Evolutionary conservation across 495 filamentous ascomycete species (phyloP).

Genomic region (Cairneyella variabilis): DNA sequence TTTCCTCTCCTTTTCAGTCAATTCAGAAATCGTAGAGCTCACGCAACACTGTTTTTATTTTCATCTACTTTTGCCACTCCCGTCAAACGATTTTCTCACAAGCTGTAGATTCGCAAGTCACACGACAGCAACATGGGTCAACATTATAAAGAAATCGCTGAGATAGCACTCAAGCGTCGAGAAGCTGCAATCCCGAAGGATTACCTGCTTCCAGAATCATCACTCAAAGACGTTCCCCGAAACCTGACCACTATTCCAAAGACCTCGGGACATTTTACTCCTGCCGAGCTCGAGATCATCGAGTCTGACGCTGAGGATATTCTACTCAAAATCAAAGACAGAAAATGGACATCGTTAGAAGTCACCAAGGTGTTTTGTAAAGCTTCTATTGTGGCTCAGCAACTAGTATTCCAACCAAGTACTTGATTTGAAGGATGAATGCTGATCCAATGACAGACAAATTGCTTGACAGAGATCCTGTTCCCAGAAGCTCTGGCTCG

Average conservation of each 20-base stretch:
- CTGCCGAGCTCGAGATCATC: constrained; percentile 54
- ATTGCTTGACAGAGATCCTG: constrained; percentile 56
- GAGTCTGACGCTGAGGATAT: constrained; percentile 52
- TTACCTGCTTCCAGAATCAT: constrained; percentile 19
- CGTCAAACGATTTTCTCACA: too few relatives aligned
- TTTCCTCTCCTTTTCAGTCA: background rate
- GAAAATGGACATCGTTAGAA: constrained; percentile 47
- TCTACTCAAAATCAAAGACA: constrained; percentile 40
- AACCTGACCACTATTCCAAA: constrained; percentile 24
- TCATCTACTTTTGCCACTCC: background rate
- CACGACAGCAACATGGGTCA: constrained; percentile 19
- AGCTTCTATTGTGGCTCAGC: constrained; percentile 30
- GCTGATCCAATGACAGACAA: constrained; percentile 39
- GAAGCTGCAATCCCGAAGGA: constrained; percentile 26
- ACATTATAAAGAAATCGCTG: constrained; percentile 26
- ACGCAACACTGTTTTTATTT: background rate
- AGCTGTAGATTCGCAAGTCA: background rate
- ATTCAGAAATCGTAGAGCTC: background rate
- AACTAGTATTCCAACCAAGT: constrained; percentile 18
- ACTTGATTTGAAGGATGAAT: background rate
- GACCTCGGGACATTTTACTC: constrained; percentile 24
- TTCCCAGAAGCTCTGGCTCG: constrained; percentile 49
- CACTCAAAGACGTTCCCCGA: constrained; percentile 15
- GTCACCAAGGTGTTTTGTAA: constrained; percentile 61
- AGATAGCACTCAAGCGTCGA: constrained; percentile 23